Evolutionary conservation across 306 rosid species (phyloP).

Genomic region (Neltuma alba): DNA sequence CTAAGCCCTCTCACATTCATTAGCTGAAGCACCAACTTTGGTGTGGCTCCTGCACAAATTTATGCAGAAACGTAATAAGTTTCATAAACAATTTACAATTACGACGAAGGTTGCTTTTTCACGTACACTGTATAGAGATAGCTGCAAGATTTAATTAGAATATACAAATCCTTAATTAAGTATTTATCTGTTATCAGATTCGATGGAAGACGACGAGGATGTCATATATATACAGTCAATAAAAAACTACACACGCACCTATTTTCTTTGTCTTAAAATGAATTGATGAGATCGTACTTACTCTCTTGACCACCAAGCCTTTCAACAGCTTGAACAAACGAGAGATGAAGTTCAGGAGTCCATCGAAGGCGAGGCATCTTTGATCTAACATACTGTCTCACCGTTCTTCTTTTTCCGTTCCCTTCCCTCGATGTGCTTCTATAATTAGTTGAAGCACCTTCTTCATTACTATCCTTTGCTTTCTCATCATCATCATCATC

Average conservation of each 20-base stretch:
- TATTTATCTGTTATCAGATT: neutral
- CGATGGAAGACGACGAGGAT: neutral
- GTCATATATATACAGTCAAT: neutral
- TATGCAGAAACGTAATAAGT: constrained; percentile 11
- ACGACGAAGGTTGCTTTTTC: neutral
- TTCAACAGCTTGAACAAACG: constrained; percentile 78
- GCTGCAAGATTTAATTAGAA: neutral
- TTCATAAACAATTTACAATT: neutral
- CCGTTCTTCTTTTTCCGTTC: constrained; percentile 40
- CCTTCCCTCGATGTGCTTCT: constrained; percentile 30
- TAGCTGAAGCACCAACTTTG: constrained; percentile 81
- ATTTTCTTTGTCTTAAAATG: too few relatives aligned
- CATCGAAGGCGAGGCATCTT: constrained; percentile 88
- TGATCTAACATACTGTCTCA: constrained; percentile 77
- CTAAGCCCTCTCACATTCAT: constrained; percentile 94
- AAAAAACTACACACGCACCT: too few relatives aligned
- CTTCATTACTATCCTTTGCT: constrained; percentile 6
- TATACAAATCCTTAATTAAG: neutral
- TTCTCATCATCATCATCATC: constrained; percentile 29
- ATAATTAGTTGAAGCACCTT: constrained; percentile 23
- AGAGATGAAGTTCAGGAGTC: constrained; percentile 86
- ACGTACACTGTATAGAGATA: neutral
- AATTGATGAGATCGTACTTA: constrained; percentile 36
- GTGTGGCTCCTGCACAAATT: constrained; percentile 77
- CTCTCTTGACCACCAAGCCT: constrained; percentile 89